phyloP scores from a whole-genome alignment of 441 rosid species.

The Erysimum cheiri region DNA sequence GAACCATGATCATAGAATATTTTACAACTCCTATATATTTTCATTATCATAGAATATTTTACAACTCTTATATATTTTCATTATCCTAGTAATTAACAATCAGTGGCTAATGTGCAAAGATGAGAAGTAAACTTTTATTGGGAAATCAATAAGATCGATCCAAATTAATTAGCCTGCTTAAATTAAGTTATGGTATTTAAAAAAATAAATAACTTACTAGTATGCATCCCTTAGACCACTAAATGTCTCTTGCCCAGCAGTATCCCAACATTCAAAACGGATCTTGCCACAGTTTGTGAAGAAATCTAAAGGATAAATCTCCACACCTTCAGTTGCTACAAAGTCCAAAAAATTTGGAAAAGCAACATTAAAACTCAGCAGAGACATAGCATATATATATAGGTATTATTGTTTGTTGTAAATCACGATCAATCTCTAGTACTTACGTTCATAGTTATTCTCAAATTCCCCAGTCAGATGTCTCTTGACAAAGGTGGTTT shows the following conservation, averaged over 20 bases:
- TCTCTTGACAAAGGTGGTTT: constrained; percentile 64
- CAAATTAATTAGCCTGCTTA: background rate
- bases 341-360: background rate
- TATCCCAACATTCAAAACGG: constrained; percentile 75
- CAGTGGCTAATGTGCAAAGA: too few species aligned
- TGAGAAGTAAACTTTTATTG: too few species aligned
- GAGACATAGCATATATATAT: background rate
- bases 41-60: too few species aligned
- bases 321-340: constrained; percentile 75
- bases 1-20: too few species aligned
- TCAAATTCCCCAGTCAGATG: constrained; percentile 77
- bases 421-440: background rate
- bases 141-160: too few species aligned
- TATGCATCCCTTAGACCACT: constrained; percentile 73
- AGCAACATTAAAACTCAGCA: background rate
- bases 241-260: constrained; percentile 66
- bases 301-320: constrained; percentile 73
- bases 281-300: constrained; percentile 66
- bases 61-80: too few species aligned
- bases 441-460: constrained; percentile 73
- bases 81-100: too few species aligned
- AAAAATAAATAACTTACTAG: constrained; percentile 51
- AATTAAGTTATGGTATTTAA: background rate
- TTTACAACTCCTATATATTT: too few species aligned
- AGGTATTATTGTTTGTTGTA: background rate